Evolutionary conservation across 441 rosid genomes (phyloP).

Genomic region (Euphorbia celastroides): DNA sequence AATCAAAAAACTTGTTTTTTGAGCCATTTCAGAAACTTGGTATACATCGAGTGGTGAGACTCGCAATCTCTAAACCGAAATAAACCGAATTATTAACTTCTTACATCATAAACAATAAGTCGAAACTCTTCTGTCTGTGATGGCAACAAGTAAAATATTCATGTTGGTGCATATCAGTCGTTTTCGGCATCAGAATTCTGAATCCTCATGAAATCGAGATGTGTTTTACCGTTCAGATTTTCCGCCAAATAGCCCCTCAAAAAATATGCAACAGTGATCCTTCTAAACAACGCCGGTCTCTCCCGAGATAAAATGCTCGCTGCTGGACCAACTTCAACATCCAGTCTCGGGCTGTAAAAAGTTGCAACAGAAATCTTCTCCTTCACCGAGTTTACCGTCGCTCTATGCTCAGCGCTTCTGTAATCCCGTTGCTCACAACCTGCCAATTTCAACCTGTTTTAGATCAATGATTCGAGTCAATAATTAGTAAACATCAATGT

Average conservation of each 20-base stretch:
- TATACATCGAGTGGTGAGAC: neutral
- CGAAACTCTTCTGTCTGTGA: too few species aligned
- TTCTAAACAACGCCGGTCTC: constrained; percentile 24
- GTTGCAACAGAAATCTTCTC: constrained; percentile 43
- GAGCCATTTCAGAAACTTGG: neutral
- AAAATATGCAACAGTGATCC: constrained; percentile 18
- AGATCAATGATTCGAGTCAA: too few species aligned
- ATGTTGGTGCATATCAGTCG: neutral
- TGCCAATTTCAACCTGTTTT: too few species aligned
- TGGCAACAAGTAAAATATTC: too few species aligned
- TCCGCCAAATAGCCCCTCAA: constrained; percentile 12
- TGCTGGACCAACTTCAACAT: constrained; percentile 32
- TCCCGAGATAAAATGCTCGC: constrained; percentile 22
- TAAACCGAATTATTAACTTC: too few species aligned
- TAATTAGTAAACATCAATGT: too few species aligned
- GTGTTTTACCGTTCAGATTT: constrained; percentile 25
- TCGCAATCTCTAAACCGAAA: too few species aligned
- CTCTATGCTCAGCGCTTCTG: constrained; percentile 26
- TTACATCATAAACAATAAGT: too few species aligned
- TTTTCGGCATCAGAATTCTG: constrained; percentile 2
- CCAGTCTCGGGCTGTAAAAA: constrained; percentile 20
- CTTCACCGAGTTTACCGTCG: constrained; percentile 24
- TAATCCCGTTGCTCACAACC: constrained; percentile 24
- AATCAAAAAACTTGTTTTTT: neutral
- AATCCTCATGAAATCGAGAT: constrained; percentile 27